Evolutionary conservation across 441 rosid species (phyloP).

Genomic region (Eruca vesicaria): DNA sequence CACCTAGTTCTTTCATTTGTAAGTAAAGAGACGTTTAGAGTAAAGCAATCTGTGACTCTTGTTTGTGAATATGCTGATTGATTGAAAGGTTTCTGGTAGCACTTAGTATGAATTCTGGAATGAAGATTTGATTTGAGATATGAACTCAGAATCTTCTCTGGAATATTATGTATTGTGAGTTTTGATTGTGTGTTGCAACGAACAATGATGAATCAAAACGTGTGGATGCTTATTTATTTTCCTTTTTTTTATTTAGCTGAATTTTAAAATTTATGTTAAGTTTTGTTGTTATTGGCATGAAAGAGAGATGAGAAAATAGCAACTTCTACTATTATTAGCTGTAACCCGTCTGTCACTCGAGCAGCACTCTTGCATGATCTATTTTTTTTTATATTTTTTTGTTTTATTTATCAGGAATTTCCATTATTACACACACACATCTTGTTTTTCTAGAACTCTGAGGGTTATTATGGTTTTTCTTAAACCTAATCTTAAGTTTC

Average conservation of each 20-base stretch:
- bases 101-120: background rate
- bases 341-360: slow-evolving; percentile 88
- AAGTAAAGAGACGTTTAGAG: background rate
- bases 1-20: background rate
- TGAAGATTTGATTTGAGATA: slow-evolving; percentile 8
- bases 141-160: slow-evolving; percentile 16
- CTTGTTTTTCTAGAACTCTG: slow-evolving; percentile 9
- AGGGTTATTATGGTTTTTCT: slow-evolving; percentile 1
- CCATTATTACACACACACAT: slow-evolving; percentile 11
- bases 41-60: background rate
- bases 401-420: background rate
- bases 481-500: slow-evolving; percentile 18
- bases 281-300: slow-evolving; percentile 56
- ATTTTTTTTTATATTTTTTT: slow-evolving; percentile 8
- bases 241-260: background rate
- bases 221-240: slow-evolving; percentile 10
- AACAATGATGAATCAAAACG: slow-evolving; percentile 42
- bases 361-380: slow-evolving; percentile 97
- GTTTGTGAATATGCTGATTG: background rate
- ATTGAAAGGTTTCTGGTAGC: background rate
- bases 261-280: slow-evolving; percentile 44
- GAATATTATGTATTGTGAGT: slow-evolving; percentile 15
- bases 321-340: slow-evolving; percentile 59
- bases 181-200: slow-evolving; percentile 33
- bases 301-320: slow-evolving; percentile 41